Conservation (phyloP, 2,329 filamentous ascomycete genomes). For the Fusarium robinianum region DNA sequence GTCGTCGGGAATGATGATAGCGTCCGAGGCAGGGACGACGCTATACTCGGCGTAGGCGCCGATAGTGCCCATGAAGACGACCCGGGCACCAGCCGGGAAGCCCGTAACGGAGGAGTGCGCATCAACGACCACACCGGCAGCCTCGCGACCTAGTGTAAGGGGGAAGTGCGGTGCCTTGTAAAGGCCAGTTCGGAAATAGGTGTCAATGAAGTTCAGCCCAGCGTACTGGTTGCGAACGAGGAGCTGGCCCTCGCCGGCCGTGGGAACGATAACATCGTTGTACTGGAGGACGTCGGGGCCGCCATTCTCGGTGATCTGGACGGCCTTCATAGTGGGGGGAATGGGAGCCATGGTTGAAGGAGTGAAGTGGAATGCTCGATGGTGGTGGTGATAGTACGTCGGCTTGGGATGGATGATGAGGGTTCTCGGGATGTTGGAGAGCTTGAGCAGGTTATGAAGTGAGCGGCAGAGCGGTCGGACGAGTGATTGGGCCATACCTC, state of each 20-base stretch:
- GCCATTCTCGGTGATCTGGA: conserved; percentile 65
- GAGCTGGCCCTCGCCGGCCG: conserved; percentile 69
- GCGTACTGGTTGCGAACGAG: conserved; percentile 80
- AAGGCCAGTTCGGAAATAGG: conserved; percentile 83
- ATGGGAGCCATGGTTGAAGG: conserved; percentile 70
- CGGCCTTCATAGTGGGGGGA: conserved; percentile 70
- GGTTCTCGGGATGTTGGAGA: conserved; percentile 2
- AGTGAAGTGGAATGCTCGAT: conserved; percentile 13
- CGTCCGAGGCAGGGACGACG: conserved; percentile 55
- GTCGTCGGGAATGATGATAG: conserved; percentile 65
- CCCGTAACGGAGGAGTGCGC: conserved; percentile 56
- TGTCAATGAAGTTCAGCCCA: conserved; percentile 91
- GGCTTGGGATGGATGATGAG: conserved; percentile 6
- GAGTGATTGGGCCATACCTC: conserved; percentile 23
- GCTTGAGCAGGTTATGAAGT: conserved; percentile 22
- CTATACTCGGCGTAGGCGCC: conserved; percentile 62
- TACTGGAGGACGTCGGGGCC: conserved; percentile 74
- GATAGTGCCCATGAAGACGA: conserved; percentile 66
- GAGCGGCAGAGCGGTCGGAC: conserved; percentile 21
- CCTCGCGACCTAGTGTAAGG: conserved; percentile 79
- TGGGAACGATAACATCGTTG: conserved; percentile 71
- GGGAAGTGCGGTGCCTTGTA: conserved; percentile 72
- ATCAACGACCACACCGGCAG: conserved; percentile 70
- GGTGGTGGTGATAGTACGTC: conserved; percentile 9
- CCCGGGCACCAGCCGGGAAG: conserved; percentile 69